Base-by-base conservation (phyloP, 2,329 filamentous ascomycete genomes). In the Nemania sp. region DNA sequence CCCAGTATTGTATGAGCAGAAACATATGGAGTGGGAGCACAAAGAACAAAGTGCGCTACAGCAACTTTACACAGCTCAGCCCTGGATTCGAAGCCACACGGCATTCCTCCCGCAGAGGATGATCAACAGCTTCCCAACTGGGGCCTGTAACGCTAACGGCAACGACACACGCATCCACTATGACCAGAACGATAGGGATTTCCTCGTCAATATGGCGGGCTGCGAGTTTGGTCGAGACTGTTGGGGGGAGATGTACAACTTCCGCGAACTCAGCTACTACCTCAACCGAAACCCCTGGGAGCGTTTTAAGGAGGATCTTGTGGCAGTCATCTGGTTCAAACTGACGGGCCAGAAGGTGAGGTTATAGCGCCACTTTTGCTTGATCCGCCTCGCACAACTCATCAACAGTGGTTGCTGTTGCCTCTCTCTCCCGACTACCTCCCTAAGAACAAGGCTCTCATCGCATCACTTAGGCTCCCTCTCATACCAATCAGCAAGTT, bases 21-120 rank as follows among this genome's bases (percentile, higher is more conserved):
- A 92, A 74, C 95, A 99, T 75, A 97, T 97, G 93, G 86, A 95
- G 64, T 99, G 95, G 95, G 93, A 95, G 72, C 95, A 99, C 81
- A 98, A 98, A 75, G 95, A 99, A 76, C 95, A 99, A 77, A 93
- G 98, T 73, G 92, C 93, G 1, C 80, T 99, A 43, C 93, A 97
- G 78, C 90, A 96, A 77, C 82, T 99, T 64, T 99, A 99, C 78
- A 85, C 83, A 59, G 90, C 89, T 57, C 94, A 98, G 74, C 91
- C 95, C 0, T 99, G 95, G 93, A 87, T 98, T 55, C 87, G 95
- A 60, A 87, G 91, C 57, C 90, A 95, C 69, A 88, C 92, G 2
- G 94, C 87, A 4, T 99, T 99, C 77, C 83, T 97, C 48, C 89
- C 90, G 0, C 94, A 98, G 75, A 89, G 95, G 68, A 90, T 87